Evolutionary conservation across 2,329 filamentous ascomycete species (phyloP).

Genomic region (Thielaviopsis ethacetica): DNA sequence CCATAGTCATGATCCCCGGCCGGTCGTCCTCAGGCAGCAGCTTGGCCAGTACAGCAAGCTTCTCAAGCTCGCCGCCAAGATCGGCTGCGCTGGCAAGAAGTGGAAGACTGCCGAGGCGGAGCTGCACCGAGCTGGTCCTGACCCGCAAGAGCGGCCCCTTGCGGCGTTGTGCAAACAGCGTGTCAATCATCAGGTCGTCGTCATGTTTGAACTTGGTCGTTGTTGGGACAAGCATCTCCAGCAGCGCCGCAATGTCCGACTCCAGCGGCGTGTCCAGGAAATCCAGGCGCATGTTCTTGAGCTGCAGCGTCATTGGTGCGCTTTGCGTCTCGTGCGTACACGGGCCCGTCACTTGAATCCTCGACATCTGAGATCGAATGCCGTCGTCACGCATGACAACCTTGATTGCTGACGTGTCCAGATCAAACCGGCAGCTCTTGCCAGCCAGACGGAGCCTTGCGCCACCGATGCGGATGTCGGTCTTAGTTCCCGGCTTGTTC

Average conservation of each 20-base stretch:
- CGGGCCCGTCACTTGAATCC: constrained; percentile 59
- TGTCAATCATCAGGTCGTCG: constrained; percentile 91
- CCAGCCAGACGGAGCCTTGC: constrained; percentile 62
- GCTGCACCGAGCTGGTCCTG: constrained; percentile 46
- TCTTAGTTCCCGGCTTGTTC: constrained; percentile 36
- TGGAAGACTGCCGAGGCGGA: constrained; percentile 44
- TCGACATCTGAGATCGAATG: constrained; percentile 57
- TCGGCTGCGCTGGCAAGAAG: constrained; percentile 52
- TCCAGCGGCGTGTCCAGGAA: constrained; percentile 61
- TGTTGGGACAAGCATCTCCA: constrained; percentile 80
- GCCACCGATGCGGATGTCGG: constrained; percentile 63
- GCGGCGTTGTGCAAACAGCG: constrained; percentile 65
- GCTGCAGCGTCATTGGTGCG: constrained; percentile 44
- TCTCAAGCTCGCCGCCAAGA: constrained; percentile 63
- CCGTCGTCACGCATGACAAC: constrained; percentile 58
- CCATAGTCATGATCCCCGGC: constrained; percentile 68
- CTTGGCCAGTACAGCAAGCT: constrained; percentile 75
- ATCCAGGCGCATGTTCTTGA: constrained; percentile 53
- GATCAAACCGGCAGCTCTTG: constrained; percentile 53
- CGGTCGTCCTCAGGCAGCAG: constrained; percentile 92
- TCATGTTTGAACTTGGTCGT: constrained; percentile 79
- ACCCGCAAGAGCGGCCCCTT: constrained; percentile 72
- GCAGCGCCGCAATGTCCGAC: constrained; percentile 61
- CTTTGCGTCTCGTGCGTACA: constrained; percentile 26
- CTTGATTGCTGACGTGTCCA: constrained; percentile 72